phyloP scores from a whole-genome alignment of 2,329 filamentous ascomycete genomes.

The Calonectria montana region DNA sequence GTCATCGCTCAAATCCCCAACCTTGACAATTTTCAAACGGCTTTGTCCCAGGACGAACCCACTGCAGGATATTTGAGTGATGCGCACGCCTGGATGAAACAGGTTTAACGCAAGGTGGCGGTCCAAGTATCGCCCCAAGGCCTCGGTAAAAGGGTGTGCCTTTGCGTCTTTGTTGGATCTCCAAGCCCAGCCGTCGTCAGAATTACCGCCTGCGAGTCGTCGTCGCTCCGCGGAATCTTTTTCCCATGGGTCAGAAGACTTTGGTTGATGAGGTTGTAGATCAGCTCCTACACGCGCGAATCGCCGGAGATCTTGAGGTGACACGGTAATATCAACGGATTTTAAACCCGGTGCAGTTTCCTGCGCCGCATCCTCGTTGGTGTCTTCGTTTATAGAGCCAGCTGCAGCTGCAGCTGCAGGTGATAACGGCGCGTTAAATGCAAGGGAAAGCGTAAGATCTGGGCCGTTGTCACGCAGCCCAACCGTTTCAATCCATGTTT shows the following conservation, averaged over 20 bases:
- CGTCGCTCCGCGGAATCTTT: constrained; percentile 52
- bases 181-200: constrained; percentile 67
- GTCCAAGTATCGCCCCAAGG: constrained; percentile 61
- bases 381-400: constrained; percentile 17
- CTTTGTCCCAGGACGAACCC: constrained; percentile 67
- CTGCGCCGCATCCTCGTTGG: constrained; percentile 29
- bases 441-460: constrained; percentile 63
- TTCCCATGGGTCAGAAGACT: constrained; percentile 40
- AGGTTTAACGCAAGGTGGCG: constrained; percentile 66
- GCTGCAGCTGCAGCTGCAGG: constrained; percentile 9
- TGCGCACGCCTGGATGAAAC: constrained; percentile 64
- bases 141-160: constrained; percentile 59
- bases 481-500: constrained; percentile 60
- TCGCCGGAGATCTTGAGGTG: constrained; percentile 57
- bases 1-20: constrained; percentile 45
- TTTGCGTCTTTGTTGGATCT: constrained; percentile 38
- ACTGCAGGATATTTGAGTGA: constrained; percentile 65
- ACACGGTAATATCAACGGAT: constrained; percentile 64
- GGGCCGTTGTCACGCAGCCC: constrained; percentile 49
- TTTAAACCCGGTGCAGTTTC: constrained; percentile 46
- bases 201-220: constrained; percentile 58
- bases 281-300: constrained; percentile 57
- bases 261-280: constrained; percentile 12
- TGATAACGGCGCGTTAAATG: constrained; percentile 57
- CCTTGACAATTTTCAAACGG: constrained; percentile 59